Evolutionary conservation across 805 yeast genomes (phyloP), one percentile per base, ranked within the genome.

Genomic region (Candida ulmi): DNA sequence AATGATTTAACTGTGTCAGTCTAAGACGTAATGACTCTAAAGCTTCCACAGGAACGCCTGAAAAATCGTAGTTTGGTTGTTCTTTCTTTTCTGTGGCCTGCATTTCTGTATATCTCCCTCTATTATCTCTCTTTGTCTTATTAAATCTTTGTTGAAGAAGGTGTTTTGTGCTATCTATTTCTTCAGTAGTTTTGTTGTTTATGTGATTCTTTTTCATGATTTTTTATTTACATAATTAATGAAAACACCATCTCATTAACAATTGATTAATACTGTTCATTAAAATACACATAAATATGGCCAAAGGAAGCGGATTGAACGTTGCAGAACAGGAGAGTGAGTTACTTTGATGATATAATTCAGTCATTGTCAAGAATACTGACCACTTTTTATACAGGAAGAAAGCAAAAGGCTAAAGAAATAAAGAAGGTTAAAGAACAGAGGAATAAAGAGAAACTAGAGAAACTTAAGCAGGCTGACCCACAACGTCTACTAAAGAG

Each of bases 11-110:
- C 54, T 63, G 86, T 1, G 83, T 72, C 12, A 81, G 58, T 31
- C 86, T 65, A 51, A 80, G 69, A 42, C 88, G 58, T 5, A 81
- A 61, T 5, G 83, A 72, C 45, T 82, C 88, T 9, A 82, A 60
- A 1, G 82, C 74, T 36, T 74, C 76, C 0, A 77, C 68, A 0
- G 88, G 87, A 2, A 79, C 74, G 11, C 71, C 73, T 7, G 67
- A 57, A 42, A 60, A 57, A 38, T 69, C 68, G 15, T 47, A 35
- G 11, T 38, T 32, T 5, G 18, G 34, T 4, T 30, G 54, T 43
- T 39, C 42, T 16, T 30, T 42, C 39, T 37, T 45, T 21, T 36
- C 38, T 8, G 29, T 19, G n/a, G 48, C 48, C 7, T 42, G 47
- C 17, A 21, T 21, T n/a, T n/a, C n/a, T n/a, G n/a, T n/a, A n/a